phyloP scores from a whole-genome alignment of 768 basidiomycete species.

The Epithele typhae region DNA sequence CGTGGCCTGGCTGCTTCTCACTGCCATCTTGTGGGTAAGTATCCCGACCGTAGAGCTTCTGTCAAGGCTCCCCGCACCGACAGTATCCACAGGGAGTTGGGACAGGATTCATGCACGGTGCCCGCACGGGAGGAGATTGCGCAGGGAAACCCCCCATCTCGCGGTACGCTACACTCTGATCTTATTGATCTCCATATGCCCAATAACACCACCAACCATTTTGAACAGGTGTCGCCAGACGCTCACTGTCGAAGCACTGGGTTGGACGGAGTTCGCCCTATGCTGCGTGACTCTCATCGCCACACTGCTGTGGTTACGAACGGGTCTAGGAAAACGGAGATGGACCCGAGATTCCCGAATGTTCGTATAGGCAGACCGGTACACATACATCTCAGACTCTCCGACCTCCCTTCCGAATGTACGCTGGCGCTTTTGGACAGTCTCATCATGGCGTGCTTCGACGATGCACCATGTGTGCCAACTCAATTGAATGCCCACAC shows the following conservation, averaged over 20 bases:
- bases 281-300: slow-evolving; percentile 50
- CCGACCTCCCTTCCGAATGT: too few species aligned
- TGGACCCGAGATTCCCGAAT: slow-evolving; percentile 41
- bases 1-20: slow-evolving; percentile 65
- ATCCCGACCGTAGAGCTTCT: too few species aligned
- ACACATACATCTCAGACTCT: too few species aligned
- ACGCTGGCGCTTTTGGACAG: too few species aligned
- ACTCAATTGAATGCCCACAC: too few species aligned
- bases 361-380: slow-evolving; percentile 36
- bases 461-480: too few species aligned
- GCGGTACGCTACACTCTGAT: slow-evolving; percentile 33
- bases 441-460: too few species aligned
- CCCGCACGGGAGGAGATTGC: slow-evolving; percentile 59
- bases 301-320: slow-evolving; percentile 50
- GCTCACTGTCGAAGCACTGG: slow-evolving; percentile 68
- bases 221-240: slow-evolving; percentile 59
- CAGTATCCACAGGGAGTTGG: slow-evolving; percentile 52
- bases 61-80: too few species aligned
- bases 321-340: slow-evolving; percentile 29
- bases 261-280: slow-evolving; percentile 71
- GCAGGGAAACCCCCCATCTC: slow-evolving; percentile 48
- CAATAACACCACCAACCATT: not conserved
- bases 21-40: slow-evolving; percentile 63
- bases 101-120: slow-evolving; percentile 61
- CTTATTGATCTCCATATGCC: too few species aligned